Evolutionary conservation across 73 alveolate species (phyloP), one percentile per base, ranked within the genome.

Genomic region (Halteria grandinella): DNA sequence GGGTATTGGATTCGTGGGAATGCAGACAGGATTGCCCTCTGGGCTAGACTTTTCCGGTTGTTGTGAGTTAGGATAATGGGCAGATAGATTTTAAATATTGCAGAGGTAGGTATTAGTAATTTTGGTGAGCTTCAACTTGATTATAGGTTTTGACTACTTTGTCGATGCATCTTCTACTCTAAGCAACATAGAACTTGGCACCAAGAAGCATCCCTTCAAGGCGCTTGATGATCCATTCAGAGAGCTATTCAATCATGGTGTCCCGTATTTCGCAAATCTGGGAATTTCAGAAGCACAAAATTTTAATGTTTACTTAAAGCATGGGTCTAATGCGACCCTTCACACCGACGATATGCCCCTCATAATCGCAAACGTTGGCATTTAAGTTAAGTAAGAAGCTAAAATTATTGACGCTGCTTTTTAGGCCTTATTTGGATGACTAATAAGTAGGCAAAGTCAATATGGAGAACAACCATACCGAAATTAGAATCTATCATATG

Each of bases 201-300:
- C 25, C 31, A 57, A 25, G 10, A 5, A 4, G 6, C 18, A 10
- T 57, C 73, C 73, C 4, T 57, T 57, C 21, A 57, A 57, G 36
- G 11, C 53, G n/a, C 29, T 57, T 33, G 73, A 57, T 32, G 73
- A 57, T 32, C 54, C 73, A n/a, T 57, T 57, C 28, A 20, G 73
- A 29, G 73, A 57, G 28, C 21, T 28, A 11, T 57, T 57, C 53
- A 57, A 57, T 31, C 31, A 57, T 57, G 49, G 18, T 2, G 53
- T 5, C 28, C 39, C 23, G 7, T n/a, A 8, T 29, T 28, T 57
- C 36, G 28, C n/a, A n/a, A n/a, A 8, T 10, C 24, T 57, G 6
- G 36, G 5, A 8, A 57, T 57, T 1, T n/a, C n/a, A n/a, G n/a
- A n/a, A n/a, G n/a, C n/a, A n/a, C n/a, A n/a, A n/a, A n/a, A n/a